Evolutionary conservation across 768 basidiomycete genomes (phyloP).

Genomic region (Mycena belliarum): DNA sequence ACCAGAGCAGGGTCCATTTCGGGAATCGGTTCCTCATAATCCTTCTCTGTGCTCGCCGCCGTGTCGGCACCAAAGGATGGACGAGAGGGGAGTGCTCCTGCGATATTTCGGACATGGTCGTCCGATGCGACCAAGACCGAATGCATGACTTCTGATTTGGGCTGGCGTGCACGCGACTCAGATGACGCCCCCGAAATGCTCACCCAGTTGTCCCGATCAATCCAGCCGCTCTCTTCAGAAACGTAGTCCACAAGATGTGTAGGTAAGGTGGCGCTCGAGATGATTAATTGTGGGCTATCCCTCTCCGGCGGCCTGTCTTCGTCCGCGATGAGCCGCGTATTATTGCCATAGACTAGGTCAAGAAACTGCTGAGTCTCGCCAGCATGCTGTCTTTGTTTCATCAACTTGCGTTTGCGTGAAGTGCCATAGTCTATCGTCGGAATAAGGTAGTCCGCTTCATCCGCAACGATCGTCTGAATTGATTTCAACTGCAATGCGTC

Average conservation of each 20-base stretch:
- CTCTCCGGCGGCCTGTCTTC: conserved; percentile 19
- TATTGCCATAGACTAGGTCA: conserved; percentile 49
- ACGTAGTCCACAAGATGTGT: conserved; percentile 54
- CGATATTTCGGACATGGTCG: conserved; percentile 57
- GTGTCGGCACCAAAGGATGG: conserved; percentile 17
- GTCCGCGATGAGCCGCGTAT: not conserved
- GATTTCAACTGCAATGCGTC: conserved; percentile 44
- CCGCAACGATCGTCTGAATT: conserved; percentile 64
- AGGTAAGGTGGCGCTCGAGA: conserved; percentile 73
- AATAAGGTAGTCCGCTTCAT: conserved; percentile 76
- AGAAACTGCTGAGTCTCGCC: conserved; percentile 61
- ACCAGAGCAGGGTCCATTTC: conserved; percentile 23
- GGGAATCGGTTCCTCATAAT: conserved; percentile 15
- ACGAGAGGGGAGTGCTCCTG: conserved; percentile 39
- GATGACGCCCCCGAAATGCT: conserved; percentile 36
- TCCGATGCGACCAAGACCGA: conserved; percentile 64
- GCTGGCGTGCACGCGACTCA: not conserved
- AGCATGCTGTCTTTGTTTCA: conserved; percentile 53
- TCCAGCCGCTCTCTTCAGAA: conserved; percentile 59
- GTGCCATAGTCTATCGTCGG: conserved; percentile 39
- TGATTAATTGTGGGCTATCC: conserved; percentile 55
- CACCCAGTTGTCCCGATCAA: conserved; percentile 44
- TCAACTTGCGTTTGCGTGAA: conserved; percentile 33
- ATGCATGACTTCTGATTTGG: conserved; percentile 33
- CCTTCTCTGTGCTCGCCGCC: conserved; percentile 9